These are phyloP conservation scores for Fusarium pininemorale DNA, from an alignment of 2,329 filamentous ascomycete genomes.

Conservation along the genomic window DNA sequence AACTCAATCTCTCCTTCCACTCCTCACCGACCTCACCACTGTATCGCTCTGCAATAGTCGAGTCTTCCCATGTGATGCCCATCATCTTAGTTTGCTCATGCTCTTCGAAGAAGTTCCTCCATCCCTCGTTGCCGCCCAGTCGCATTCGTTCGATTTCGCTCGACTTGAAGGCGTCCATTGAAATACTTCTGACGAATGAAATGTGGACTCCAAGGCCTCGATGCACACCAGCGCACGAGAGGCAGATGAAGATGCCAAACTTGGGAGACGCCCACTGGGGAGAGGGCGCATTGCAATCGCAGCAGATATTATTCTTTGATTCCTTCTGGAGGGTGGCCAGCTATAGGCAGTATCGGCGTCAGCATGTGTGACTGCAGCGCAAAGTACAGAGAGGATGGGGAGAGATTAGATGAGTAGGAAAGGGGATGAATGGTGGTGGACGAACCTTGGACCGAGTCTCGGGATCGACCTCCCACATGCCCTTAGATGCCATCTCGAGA, in stretches of 20 bases:
- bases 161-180: slow-evolving; percentile 98
- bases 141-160: slow-evolving; percentile 95
- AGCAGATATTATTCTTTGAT: slow-evolving; percentile 88
- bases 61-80: slow-evolving; percentile 81
- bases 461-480: slow-evolving; percentile 98
- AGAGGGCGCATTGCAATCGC: slow-evolving; percentile 93
- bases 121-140: slow-evolving; percentile 86
- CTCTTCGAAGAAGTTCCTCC: slow-evolving; percentile 86
- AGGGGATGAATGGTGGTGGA: slow-evolving; percentile 5
- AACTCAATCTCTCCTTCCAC: slow-evolving; percentile 89
- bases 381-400: not conserved
- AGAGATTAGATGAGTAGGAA: slow-evolving; percentile 1
- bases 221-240: slow-evolving; percentile 94
- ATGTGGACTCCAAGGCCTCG: slow-evolving; percentile 96
- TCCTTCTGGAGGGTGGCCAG: slow-evolving; percentile 91
- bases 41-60: slow-evolving; percentile 90
- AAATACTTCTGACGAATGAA: slow-evolving; percentile 96
- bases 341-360: slow-evolving; percentile 55
- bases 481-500: slow-evolving; percentile 70
- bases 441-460: slow-evolving; percentile 93
- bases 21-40: slow-evolving; percentile 91
- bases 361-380: slow-evolving; percentile 16
- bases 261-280: slow-evolving; percentile 99
- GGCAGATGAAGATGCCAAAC: slow-evolving; percentile 98
- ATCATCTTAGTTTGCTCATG: slow-evolving; percentile 73